Evolutionary conservation across 805 yeast species (phyloP).

Genomic region (Kodamaea nitidulidarum): DNA sequence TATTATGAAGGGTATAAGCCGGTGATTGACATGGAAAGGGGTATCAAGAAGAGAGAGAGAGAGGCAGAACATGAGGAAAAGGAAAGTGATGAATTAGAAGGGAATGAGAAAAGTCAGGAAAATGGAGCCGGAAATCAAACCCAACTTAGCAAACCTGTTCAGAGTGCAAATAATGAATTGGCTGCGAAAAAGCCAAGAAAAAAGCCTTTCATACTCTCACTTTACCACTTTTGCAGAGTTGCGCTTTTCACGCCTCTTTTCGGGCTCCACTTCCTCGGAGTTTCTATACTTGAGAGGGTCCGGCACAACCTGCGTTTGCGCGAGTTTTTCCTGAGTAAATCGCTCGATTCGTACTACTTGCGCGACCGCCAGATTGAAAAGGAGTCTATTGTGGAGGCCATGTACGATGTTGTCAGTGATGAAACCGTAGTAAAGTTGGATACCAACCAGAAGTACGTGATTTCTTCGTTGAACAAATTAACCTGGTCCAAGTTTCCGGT

Average conservation of each 20-base stretch:
- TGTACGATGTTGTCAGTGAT: conserved; percentile 50
- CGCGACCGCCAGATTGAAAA: conserved; percentile 30
- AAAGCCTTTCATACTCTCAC: background rate
- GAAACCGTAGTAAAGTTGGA: conserved; percentile 30
- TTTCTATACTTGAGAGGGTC: conserved; percentile 34
- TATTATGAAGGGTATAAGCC: conserved; percentile 55
- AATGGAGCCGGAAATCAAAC: background rate
- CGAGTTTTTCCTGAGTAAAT: conserved; percentile 22
- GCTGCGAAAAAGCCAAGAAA: background rate
- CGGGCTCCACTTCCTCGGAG: conserved; percentile 52
- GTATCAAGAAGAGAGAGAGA: conserved; percentile 26
- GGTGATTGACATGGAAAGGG: conserved; percentile 48
- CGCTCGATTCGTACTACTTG: conserved; percentile 29
- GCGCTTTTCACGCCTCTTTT: conserved; percentile 59
- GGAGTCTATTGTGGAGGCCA: conserved; percentile 58
- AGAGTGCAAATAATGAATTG: background rate
- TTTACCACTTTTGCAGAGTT: background rate
- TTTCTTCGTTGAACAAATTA: conserved; percentile 53
- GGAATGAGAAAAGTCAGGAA: background rate
- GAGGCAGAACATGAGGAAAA: too few relatives aligned
- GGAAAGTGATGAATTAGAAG: background rate
- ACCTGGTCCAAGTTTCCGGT: conserved; percentile 72
- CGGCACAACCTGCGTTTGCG: conserved; percentile 26
- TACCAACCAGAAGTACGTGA: conserved; percentile 46
- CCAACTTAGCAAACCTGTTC: too few relatives aligned